Base-by-base conservation (phyloP, 2,329 filamentous ascomycete species). In the Penicillium sp. region DNA sequence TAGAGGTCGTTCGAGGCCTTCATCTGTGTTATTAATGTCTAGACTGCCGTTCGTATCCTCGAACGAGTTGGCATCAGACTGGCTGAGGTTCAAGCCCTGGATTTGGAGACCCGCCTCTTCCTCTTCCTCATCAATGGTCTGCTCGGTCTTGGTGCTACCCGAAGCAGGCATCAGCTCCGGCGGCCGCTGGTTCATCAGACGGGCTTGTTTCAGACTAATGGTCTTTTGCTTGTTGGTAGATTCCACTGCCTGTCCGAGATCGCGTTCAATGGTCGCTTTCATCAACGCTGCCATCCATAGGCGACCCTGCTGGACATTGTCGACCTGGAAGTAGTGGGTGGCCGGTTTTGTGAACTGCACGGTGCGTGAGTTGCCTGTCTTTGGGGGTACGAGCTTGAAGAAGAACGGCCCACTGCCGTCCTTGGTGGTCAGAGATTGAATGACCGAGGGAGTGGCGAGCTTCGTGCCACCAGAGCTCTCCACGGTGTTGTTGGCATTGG, bases 231-330 rank as follows among this genome's bases (percentile, higher is more conserved):
- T 93, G 77, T 97, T 97, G 4, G 92, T 96, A 4, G 90, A 94
- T 21, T 91, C 92, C 59, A 96, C 88, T 10, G 89, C 85, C 60
- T 89, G 84, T 4, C 84, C 84, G 69, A 85, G 78, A 66, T 99
- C 94, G 60, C 93, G 89, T 71, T 97, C 93, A 67, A 99, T 99
- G 1, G 94, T 99, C 12, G 94, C 94, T 78, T 99, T 99, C 91
- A 99, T 96, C 51, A 99, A 80, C 6, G 94, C 94, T 5, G 92
- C 94, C 94, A 99, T 99, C 94, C 94, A 99, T 41, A 95, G 80
- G 13, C 94, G 87, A 17, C 94, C 94, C 71, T 94, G 86, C 67
- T 91, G 87, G 58, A 97, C 80, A 67, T 89, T 96, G 52, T 95
- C 93, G 23, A 97, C 92, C 6, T 95, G 94, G 74, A 99, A 99